Conservation (phyloP, 805 yeast species). For the Kodamaea leandrae region DNA sequence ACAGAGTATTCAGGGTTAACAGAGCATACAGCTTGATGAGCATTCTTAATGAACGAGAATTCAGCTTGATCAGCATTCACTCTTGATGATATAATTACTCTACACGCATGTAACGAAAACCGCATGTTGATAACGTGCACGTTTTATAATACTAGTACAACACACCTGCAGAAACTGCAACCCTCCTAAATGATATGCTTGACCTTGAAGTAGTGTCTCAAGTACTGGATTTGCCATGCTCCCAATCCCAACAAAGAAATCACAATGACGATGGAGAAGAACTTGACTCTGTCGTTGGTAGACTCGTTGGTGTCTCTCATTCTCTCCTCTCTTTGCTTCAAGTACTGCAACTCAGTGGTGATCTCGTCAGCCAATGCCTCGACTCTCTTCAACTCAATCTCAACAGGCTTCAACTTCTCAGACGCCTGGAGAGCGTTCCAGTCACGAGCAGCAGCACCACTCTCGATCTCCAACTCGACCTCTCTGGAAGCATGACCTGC, state of each 20-base stretch:
- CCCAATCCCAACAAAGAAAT: slow-evolving; percentile 74
- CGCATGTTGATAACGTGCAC: no score
- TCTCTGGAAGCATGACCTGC: slow-evolving; percentile 46
- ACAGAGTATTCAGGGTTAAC: no score
- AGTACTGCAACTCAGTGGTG: slow-evolving; percentile 72
- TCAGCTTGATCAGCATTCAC: no score
- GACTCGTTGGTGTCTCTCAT: slow-evolving; percentile 96
- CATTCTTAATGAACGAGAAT: no score
- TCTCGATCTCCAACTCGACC: slow-evolving; percentile 86
- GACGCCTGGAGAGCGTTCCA: slow-evolving; percentile 94
- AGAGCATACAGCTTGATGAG: no score
- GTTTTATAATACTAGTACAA: neutral
- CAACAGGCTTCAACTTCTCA: slow-evolving; percentile 90
- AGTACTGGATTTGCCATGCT: slow-evolving; percentile 87
- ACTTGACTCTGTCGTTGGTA: slow-evolving; percentile 88
- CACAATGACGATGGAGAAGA: slow-evolving; percentile 73
- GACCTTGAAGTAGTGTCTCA: slow-evolving; percentile 87
- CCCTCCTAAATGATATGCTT: slow-evolving; percentile 62
- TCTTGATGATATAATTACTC: no score
- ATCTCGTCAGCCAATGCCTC: slow-evolving; percentile 86
- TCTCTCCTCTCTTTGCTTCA: slow-evolving; percentile 84
- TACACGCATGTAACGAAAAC: no score
- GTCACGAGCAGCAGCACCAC: slow-evolving; percentile 96
- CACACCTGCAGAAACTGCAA: slow-evolving; percentile 1
- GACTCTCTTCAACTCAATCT: slow-evolving; percentile 81